Percentiles rank a stretch among this genome's conserved stretches.
Conservation (phyloP, 176 grass and related monocot species). For the Chrysopogon serrulatus region DNA sequence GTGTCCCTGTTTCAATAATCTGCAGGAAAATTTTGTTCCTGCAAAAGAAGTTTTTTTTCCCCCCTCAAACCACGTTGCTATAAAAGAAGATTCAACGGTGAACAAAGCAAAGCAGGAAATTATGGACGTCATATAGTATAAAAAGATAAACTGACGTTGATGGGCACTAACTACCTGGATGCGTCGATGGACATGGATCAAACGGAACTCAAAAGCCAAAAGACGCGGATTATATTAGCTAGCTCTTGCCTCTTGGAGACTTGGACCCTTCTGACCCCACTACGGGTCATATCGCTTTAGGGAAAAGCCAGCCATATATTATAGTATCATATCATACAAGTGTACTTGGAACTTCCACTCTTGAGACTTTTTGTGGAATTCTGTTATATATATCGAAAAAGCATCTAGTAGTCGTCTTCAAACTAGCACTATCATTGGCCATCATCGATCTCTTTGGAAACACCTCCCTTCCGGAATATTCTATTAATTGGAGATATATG, state of each 20-base stretch:
- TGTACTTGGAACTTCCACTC: not conserved
- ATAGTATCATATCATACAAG: not conserved
- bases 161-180: not conserved
- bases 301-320: conserved; percentile 10
- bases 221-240: not conserved
- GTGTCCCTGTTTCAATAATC: no score
- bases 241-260: not conserved
- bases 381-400: conserved; percentile 7
- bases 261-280: not conserved
- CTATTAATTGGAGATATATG: not conserved
- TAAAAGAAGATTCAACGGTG: not conserved
- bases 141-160: not conserved
- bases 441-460: conserved; percentile 14
- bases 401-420: not conserved
- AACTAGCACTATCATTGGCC: conserved; percentile 6
- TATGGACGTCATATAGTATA: not conserved
- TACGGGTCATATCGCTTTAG: conserved; percentile 13
- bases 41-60: not conserved
- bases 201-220: conserved; percentile 17
- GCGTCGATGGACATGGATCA: not conserved
- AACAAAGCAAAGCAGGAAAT: not conserved
- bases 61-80: not conserved
- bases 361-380: not conserved
- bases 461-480: not conserved
- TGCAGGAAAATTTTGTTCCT: no score